Evolutionary conservation across 352 stramenopile genomes (phyloP).

Genomic region (Globisporangium cystogenes): DNA sequence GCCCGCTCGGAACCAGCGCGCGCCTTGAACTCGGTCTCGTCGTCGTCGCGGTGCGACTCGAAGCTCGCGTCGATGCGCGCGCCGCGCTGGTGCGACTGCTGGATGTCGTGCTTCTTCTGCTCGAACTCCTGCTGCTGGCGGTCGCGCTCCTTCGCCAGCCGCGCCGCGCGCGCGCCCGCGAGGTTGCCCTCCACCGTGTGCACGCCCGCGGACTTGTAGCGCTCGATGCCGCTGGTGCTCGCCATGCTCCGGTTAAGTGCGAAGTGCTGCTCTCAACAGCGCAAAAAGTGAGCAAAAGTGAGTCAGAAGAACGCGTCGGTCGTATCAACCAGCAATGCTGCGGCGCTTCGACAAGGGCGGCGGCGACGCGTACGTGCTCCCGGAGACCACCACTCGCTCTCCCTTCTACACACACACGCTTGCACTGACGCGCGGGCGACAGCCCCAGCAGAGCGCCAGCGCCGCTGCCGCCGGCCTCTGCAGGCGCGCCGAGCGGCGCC

Average conservation of each 20-base stretch:
- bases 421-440: no score
- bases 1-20: neutral
- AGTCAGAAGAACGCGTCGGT: no score
- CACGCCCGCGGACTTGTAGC: conserved; percentile 84
- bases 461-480: conserved; percentile 2
- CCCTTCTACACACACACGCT: neutral
- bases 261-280: conserved; percentile 17
- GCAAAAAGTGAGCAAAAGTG: conserved; percentile 16
- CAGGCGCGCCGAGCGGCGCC: conserved; percentile 16
- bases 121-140: conserved; percentile 93
- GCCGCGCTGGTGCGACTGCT: conserved; percentile 70
- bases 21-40: conserved; percentile 85
- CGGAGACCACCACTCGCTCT: neutral
- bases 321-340: conserved; percentile 46
- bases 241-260: neutral
- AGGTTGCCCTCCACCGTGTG: conserved; percentile 97
- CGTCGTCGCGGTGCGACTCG: conserved; percentile 69
- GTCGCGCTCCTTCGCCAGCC: conserved; percentile 90
- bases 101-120: conserved; percentile 89
- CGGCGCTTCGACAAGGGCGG: conserved; percentile 51
- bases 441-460: neutral
- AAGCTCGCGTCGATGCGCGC: conserved; percentile 92
- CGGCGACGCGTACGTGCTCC: conserved; percentile 33
- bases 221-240: conserved; percentile 34
- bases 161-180: conserved; percentile 86